Conservation (phyloP, 2,329 filamentous ascomycete species). For the Aspergillus uvarum region DNA sequence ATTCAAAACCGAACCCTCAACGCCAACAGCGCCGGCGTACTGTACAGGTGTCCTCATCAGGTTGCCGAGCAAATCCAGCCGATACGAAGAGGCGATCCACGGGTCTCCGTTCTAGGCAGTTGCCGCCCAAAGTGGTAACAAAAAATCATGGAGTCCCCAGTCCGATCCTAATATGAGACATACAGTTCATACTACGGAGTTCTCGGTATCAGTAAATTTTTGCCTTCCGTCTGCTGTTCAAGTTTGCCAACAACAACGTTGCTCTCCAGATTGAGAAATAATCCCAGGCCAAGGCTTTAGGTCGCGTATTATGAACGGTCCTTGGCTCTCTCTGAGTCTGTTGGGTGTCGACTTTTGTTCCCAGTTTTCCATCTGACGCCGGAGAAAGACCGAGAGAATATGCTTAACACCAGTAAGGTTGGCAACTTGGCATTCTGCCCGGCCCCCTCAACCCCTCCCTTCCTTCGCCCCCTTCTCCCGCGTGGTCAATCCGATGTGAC, state of each 20-base stretch:
- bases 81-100: not conserved
- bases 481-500: not conserved
- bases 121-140: too few relatives aligned
- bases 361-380: constrained; percentile 21
- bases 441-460: constrained; percentile 8
- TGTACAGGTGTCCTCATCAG: not conserved
- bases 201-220: too few relatives aligned
- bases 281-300: not conserved
- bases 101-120: not conserved
- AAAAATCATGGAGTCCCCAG: too few relatives aligned
- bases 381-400: constrained; percentile 31
- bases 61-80: not conserved
- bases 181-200: not conserved
- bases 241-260: not conserved
- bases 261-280: not conserved
- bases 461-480: not conserved
- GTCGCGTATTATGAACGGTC: not conserved
- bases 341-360: not conserved
- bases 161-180: not conserved
- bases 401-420: constrained; percentile 43
- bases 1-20: too few relatives aligned
- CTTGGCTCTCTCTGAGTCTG: too few relatives aligned
- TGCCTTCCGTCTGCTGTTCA: not conserved
- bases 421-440: constrained; percentile 29
- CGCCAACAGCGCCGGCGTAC: not conserved